Conservation (phyloP, 495 filamentous ascomycete genomes). For the Cenococcum geophilum region DNA sequence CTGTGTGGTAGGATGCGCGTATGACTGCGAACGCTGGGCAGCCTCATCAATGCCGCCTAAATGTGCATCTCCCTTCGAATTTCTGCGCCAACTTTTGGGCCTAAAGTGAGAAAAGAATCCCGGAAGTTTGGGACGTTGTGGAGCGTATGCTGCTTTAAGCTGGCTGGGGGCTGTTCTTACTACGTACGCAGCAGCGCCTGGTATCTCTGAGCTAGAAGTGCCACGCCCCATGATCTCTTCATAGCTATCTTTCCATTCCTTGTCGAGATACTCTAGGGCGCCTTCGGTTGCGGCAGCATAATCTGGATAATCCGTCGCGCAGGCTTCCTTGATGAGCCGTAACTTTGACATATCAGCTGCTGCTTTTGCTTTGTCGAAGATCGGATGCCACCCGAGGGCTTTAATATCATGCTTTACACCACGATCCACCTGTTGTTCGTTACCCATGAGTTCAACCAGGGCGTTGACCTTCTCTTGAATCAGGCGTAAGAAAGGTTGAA, state of each 20-base stretch:
- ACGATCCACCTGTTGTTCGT: constrained; percentile 33
- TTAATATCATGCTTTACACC: constrained; percentile 36
- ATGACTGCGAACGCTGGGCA: no score
- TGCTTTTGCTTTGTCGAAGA: constrained; percentile 11
- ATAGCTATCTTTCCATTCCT: constrained; percentile 16
- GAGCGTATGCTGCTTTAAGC: no score
- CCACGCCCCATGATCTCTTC: no score
- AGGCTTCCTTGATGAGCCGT: constrained; percentile 30
- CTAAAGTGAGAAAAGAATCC: no score
- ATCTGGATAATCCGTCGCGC: constrained; percentile 30
- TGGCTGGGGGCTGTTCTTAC: no score
- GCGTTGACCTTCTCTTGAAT: constrained; percentile 30
- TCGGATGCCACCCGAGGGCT: constrained; percentile 36
- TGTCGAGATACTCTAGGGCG: constrained; percentile 24
- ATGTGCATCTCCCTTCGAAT: no score
- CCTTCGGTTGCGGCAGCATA: constrained; percentile 26
- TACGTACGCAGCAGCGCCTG: no score
- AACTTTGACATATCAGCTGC: constrained; percentile 31
- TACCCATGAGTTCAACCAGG: constrained; percentile 32
- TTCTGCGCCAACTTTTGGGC: no score
- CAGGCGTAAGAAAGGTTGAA: constrained; percentile 29
- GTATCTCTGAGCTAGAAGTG: no score
- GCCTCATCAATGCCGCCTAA: no score
- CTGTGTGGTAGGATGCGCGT: no score
- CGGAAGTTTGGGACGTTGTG: no score